These are phyloP conservation scores for Carallia pectinifolia DNA, from an alignment of 345 rosid genomes.

Conservation along the genomic window DNA sequence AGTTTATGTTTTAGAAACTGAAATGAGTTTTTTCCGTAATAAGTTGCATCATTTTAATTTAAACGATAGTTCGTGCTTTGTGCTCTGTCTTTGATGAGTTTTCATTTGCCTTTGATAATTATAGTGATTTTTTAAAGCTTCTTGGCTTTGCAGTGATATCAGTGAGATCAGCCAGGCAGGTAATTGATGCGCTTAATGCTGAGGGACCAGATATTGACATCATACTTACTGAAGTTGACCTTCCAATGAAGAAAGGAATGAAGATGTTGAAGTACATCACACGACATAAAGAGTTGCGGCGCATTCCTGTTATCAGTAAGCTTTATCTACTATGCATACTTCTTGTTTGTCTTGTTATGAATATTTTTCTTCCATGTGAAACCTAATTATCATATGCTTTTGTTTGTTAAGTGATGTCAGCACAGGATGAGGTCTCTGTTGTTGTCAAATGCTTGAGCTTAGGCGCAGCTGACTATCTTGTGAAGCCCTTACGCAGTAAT, in stretches of 20 bases:
- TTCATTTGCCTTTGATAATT: not conserved
- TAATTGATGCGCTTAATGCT: conserved; percentile 89
- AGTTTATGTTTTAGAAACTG: too few relatives aligned
- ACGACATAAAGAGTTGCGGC: conserved; percentile 73
- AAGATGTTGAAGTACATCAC: conserved; percentile 90
- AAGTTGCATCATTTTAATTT: too few relatives aligned
- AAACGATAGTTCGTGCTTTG: too few relatives aligned
- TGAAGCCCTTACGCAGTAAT: conserved; percentile 76
- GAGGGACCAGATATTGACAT: conserved; percentile 95
- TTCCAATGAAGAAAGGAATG: conserved; percentile 92
- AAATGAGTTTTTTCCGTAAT: too few relatives aligned
- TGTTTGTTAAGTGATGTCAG: conserved; percentile 68
- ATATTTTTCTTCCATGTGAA: not conserved
- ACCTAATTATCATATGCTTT: conserved; percentile 5
- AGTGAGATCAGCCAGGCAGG: conserved; percentile 91
- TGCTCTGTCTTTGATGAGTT: not conserved
- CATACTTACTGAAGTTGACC: conserved; percentile 93
- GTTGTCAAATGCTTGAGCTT: conserved; percentile 82
- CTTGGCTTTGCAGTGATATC: conserved; percentile 62
- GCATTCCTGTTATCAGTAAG: conserved; percentile 97
- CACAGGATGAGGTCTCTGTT: conserved; percentile 71
- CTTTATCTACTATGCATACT: conserved; percentile 13
- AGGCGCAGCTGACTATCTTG: conserved; percentile 88
- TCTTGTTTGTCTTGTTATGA: not conserved
- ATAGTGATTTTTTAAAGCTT: not conserved